These are phyloP conservation scores for Cucurbita maxima DNA, from an alignment of 306 rosid genomes.

Conservation along the genomic window DNA sequence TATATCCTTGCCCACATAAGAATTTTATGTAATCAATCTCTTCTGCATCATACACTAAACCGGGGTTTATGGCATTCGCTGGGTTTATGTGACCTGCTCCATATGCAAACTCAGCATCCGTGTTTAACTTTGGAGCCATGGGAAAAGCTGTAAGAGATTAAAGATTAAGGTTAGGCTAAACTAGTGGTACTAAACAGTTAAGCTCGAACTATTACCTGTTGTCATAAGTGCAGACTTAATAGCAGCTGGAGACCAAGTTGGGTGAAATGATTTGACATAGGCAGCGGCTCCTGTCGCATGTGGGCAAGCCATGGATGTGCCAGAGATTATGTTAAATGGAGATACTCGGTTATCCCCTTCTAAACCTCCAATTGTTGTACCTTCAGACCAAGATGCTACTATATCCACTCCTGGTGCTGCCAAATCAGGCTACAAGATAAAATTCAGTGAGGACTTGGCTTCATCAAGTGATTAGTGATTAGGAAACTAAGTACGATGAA, in stretches of 20 bases:
- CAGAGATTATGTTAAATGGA: slow-evolving; percentile 16
- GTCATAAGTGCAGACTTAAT: slow-evolving; percentile 27
- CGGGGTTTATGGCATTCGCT: slow-evolving; percentile 7
- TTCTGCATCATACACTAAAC: slow-evolving; percentile 23
- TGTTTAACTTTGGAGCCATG: background rate
- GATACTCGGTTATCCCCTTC: background rate
- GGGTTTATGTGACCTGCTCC: slow-evolving; percentile 22
- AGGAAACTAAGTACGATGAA: background rate
- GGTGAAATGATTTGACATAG: slow-evolving; percentile 20
- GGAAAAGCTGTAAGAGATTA: slow-evolving; percentile 12
- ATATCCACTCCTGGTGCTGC: slow-evolving; percentile 23
- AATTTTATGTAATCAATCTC: slow-evolving; percentile 17
- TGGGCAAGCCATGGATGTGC: slow-evolving; percentile 31
- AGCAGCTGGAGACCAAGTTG: slow-evolving; percentile 28
- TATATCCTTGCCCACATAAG: slow-evolving; percentile 22
- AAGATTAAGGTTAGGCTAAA: background rate
- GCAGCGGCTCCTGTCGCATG: slow-evolving; percentile 20
- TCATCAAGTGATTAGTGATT: background rate
- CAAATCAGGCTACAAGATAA: slow-evolving; percentile 19
- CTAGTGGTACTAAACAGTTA: background rate
- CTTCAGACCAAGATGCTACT: slow-evolving; percentile 18
- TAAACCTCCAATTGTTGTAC: background rate
- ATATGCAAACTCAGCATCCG: slow-evolving; percentile 12
- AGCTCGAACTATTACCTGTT: background rate
- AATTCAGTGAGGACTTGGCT: background rate